Evolutionary conservation across 352 stramenopile genomes (phyloP), one percentile per base, ranked within the genome.

Genomic region (Blastocystis sp.): DNA sequence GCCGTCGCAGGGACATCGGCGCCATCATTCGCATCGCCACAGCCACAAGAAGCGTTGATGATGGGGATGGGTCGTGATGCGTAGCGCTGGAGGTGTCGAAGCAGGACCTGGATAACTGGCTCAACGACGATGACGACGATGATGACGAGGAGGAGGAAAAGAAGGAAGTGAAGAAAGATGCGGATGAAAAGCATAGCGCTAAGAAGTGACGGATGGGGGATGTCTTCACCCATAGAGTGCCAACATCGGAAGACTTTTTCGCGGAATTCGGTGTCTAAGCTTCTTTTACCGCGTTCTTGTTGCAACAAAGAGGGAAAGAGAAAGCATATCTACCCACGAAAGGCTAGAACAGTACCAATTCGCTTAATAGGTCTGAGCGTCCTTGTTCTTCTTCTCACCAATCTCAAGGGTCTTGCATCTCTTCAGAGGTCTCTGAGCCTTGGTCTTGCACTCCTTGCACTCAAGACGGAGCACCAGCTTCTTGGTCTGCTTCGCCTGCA

Each of bases 321-420:
- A 34, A 34, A 34, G 28, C 28, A 34, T 34, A 34, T 34, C 28
- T 34, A 34, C 28, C 28, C 28, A 34, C 28, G 28, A 34, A 34
- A 34, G 28, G 28, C 28, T 34, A 34, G 28, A 34, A 34, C 28
- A 34, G 28, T 34, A 34, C 52, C 10, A 61, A 61, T 19, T 19
- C 19, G 52, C 43, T 59, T 77, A 77, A 77, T 77, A 77, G 17
- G 38, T 28, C 66, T 77, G 66, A 53, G 66, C 66, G 60, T 77
- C 66, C 66, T 77, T 77, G 19, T 77, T 77, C 93, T 98, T 98
- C 95, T 99, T 99, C 91, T 97, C 95, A 91, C 96, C 96, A 56
- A 99, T 91, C 94, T 99, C 97, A 90, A 99, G 98, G 92, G 98
- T 95, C 95, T 99, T 99, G 91, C 95, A 98, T 90, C 97, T 94